Evolutionary conservation across 306 rosid genomes (phyloP), one percentile per base, ranked within the genome.

Genomic region (Heteromeles arbutifolia): DNA sequence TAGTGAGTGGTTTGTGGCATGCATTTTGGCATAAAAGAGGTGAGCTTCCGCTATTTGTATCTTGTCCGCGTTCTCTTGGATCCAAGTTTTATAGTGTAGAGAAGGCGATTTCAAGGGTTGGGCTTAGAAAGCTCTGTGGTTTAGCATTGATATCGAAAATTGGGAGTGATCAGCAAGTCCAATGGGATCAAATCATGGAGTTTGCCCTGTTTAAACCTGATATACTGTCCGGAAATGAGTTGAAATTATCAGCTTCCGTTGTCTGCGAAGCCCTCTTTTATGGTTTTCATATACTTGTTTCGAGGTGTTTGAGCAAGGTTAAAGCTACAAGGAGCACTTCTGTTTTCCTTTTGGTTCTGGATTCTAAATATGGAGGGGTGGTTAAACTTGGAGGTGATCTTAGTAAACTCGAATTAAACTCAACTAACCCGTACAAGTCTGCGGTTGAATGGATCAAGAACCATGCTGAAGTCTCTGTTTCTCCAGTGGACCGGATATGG

Each of bases 1-100:
- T 89, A 25, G 82, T 86, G 80, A 88, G 79, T 71, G 93, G 98
- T 59, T 82, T 93, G 21, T 93, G 98, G 98, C 97, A 95, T 25
- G 88, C 97, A 11, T 93, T 91, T 79, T 93, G 98, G 98, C 97
- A 87, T 82, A 93, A 85, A 85, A 88, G 87, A 21, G 93, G 96
- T 56, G 90, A 90, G 1, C 75, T 88, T 4, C 98, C 97, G 10
- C 81, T 89, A 70, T 88, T 89, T 69, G 87, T 93, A 65, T 89
- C 98, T 22, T 87, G 98, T 65, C 91, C 97, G 22, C 85, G 90
- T 67, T 70, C 83, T 74, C 80, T 86, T 64, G 98, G 97, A 78
- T 93, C 93, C 19, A 93, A 82, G 84, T 93, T 93, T 78, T 88
- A 58, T 76, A 82, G 88, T 13, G 87, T 93, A 45, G 98, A 91